These are phyloP conservation scores for Rubia tinctorum DNA, from an alignment of 305 asterid genomes.

Conservation along the genomic window DNA sequence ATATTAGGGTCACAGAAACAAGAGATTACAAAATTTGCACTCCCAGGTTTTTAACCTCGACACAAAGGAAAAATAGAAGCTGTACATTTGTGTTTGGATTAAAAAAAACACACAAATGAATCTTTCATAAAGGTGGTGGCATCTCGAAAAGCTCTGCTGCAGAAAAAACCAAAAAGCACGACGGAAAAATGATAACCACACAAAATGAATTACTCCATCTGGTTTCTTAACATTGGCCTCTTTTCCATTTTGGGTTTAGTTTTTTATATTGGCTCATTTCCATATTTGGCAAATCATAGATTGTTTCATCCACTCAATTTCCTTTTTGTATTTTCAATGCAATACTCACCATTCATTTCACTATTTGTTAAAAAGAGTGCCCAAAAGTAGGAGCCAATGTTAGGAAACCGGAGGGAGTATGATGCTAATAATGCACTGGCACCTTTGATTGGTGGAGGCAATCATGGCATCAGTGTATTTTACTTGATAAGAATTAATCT, in stretches of 20 bases:
- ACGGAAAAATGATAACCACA: background rate
- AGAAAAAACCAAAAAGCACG: background rate
- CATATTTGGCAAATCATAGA: too few relatives aligned
- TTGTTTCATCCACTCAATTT: too few relatives aligned
- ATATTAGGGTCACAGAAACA: background rate
- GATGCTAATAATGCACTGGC: conserved; percentile 6
- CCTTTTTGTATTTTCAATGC: too few relatives aligned
- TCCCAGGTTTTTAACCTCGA: too few relatives aligned
- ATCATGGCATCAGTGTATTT: conserved; percentile 26
- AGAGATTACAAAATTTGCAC: background rate
- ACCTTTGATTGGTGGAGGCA: conserved; percentile 16
- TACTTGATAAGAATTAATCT: conserved; percentile 50
- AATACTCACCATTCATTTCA: too few relatives aligned
- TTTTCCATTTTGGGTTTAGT: too few relatives aligned
- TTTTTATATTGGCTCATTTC: too few relatives aligned
- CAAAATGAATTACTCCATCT: background rate
- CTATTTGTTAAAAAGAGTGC: too few relatives aligned
- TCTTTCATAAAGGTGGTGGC: background rate
- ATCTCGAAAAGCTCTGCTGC: background rate
- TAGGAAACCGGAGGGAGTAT: too few relatives aligned
- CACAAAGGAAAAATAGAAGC: background rate
- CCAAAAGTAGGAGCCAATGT: too few relatives aligned
- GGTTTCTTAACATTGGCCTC: too few relatives aligned
- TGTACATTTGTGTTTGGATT: too few relatives aligned
- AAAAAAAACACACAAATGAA: background rate